phyloP scores from a whole-genome alignment of 306 rosid species.

The Potentilla sterilis region DNA sequence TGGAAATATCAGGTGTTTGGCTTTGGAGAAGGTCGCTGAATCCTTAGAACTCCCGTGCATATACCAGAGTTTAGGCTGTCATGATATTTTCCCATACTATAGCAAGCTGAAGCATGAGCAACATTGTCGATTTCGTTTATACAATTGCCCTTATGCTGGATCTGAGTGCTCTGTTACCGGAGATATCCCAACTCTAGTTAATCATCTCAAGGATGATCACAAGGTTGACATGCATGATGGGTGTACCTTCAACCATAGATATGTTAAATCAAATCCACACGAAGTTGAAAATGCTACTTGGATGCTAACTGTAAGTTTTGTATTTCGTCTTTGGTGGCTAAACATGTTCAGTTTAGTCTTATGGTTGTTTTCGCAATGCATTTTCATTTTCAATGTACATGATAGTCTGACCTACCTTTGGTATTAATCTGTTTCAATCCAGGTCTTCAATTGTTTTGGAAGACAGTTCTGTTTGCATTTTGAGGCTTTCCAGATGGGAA shows the following conservation, averaged over 20 bases:
- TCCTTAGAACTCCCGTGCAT: conserved; percentile 86
- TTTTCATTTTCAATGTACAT: not conserved
- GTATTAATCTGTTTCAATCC: conserved; percentile 17
- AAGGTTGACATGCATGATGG: conserved; percentile 95
- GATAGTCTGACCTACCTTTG: conserved; percentile 12
- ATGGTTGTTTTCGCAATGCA: not conserved
- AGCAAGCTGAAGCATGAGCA: conserved; percentile 82
- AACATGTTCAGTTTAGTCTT: not conserved
- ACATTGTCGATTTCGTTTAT: conserved; percentile 78
- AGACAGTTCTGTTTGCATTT: conserved; percentile 92
- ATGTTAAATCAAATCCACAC: conserved; percentile 81
- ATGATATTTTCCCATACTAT: conserved; percentile 73
- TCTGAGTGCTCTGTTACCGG: conserved; percentile 84
- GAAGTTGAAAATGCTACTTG: conserved; percentile 97
- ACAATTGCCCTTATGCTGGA: conserved; percentile 88
- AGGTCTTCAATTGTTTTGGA: conserved; percentile 90
- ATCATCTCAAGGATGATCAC: conserved; percentile 84
- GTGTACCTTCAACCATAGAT: conserved; percentile 86
- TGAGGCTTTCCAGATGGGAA: conserved; percentile 83
- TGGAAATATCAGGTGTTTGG: conserved; percentile 86
- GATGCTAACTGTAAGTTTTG: conserved; percentile 83
- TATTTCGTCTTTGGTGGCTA: not conserved
- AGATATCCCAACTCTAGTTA: conserved; percentile 70
- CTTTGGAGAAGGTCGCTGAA: conserved; percentile 90
- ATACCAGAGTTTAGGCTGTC: conserved; percentile 80